Conservation (phyloP, 2,329 filamentous ascomycete species). For the Bertia moriformis region DNA sequence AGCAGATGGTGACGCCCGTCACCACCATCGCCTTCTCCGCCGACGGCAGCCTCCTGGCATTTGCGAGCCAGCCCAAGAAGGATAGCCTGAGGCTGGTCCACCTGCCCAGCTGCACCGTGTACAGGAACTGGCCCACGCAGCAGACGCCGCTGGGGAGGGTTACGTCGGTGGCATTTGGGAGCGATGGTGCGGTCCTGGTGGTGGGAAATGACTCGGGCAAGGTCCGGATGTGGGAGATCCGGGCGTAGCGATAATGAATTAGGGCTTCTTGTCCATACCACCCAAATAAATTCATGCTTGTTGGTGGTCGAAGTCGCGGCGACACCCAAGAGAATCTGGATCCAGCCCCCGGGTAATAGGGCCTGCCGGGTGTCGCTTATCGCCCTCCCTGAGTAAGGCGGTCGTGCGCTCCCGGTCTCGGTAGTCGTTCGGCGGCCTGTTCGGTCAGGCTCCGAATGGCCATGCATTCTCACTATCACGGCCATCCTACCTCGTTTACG, state of each 20-base stretch:
- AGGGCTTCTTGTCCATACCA: conserved; percentile 2
- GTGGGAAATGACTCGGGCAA: conserved; percentile 82
- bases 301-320: conserved; percentile 1
- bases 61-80: conserved; percentile 75
- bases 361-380: no score
- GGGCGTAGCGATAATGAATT: conserved; percentile 29
- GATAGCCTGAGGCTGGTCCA: conserved; percentile 80
- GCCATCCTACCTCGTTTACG: neutral
- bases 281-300: conserved; percentile 3
- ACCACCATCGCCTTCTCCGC: conserved; percentile 69
- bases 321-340: no score
- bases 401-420: no score
- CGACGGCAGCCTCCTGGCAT: conserved; percentile 77
- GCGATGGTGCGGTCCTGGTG: conserved; percentile 55
- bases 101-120: conserved; percentile 81
- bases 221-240: conserved; percentile 81
- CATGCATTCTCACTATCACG: neutral
- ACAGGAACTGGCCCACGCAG: conserved; percentile 89
- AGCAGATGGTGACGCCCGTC: conserved; percentile 77
- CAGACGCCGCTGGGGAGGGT: conserved; percentile 79
- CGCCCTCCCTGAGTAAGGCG: no score
- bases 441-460: conserved; percentile 2
- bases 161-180: conserved; percentile 56
- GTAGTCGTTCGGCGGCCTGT: no score
- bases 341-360: no score